A percentile compares a stretch with the other conserved stretches of the same genome.
Evolutionary conservation across 495 filamentous ascomycete species (phyloP).

Genomic region (Penicillium canescens): DNA sequence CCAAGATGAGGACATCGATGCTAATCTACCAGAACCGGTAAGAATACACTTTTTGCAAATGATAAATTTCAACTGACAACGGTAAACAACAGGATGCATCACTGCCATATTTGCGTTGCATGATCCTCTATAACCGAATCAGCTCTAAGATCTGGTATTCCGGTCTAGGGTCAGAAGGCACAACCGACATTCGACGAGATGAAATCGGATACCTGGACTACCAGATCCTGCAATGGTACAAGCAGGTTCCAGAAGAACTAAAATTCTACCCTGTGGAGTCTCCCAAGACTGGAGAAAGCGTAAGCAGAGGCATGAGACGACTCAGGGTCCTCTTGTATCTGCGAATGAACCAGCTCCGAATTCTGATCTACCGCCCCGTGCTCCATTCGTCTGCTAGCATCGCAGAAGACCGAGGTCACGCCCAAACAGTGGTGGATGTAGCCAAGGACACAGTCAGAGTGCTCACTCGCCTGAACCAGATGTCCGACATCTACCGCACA

Average conservation of each 20-base stretch:
- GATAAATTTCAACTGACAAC: background rate
- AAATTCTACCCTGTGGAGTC: conserved; percentile 59
- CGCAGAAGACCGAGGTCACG: conserved; percentile 64
- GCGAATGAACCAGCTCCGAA: conserved; percentile 80
- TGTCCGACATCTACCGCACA: conserved; percentile 76
- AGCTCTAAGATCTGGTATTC: conserved; percentile 78
- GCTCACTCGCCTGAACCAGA: conserved; percentile 72
- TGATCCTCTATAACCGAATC: conserved; percentile 76
- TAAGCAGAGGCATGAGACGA: conserved; percentile 48
- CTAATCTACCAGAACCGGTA: conserved; percentile 73
- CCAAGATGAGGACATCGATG: conserved; percentile 82
- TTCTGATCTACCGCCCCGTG: conserved; percentile 78
- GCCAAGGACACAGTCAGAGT: conserved; percentile 80
- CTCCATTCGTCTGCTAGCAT: conserved; percentile 77
- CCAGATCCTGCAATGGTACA: conserved; percentile 78
- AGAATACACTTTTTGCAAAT: conserved; percentile 24
- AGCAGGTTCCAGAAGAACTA: conserved; percentile 57
- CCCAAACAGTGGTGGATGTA: conserved; percentile 70
- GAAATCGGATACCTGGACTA: conserved; percentile 77
- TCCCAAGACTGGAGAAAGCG: conserved; percentile 40
- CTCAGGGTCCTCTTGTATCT: conserved; percentile 60
- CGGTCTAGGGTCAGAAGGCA: conserved; percentile 50
- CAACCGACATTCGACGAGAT: conserved; percentile 54
- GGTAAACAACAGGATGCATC: conserved; percentile 55
- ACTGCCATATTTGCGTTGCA: conserved; percentile 69